These are phyloP conservation scores for Skeletonema grethae DNA, from an alignment of 108 stramenopile species.

Conservation along the genomic window DNA sequence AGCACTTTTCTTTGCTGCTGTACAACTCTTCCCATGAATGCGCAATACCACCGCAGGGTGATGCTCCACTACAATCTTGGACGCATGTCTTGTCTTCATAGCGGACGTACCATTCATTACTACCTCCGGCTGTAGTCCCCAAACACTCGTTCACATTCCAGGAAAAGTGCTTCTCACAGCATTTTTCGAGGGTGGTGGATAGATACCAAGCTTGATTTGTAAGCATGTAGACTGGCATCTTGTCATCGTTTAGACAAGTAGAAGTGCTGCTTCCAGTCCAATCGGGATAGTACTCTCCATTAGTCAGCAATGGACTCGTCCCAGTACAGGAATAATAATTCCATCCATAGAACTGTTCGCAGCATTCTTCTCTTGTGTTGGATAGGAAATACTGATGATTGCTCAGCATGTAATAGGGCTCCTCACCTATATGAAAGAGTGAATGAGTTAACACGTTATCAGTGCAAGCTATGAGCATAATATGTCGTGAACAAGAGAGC, in stretches of 20 bases:
- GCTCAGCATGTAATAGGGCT: not conserved
- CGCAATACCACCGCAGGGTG: not conserved
- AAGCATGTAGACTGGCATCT: not conserved
- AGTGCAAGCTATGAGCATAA: too few relatives aligned
- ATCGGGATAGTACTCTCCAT: not conserved
- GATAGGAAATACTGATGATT: not conserved
- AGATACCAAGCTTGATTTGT: conserved; percentile 3
- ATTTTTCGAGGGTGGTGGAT: not conserved
- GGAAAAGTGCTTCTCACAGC: not conserved
- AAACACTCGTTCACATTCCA: not conserved
- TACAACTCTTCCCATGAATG: not conserved
- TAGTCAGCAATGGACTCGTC: not conserved
- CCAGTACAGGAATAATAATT: not conserved
- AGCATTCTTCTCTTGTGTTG: conserved; percentile 4
- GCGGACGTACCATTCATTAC: not conserved
- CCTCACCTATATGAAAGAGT: not conserved
- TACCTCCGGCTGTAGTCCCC: not conserved
- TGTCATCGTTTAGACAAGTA: not conserved
- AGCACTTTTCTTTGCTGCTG: not conserved
- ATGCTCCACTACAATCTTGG: not conserved
- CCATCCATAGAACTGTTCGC: not conserved
- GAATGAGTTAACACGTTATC: too few relatives aligned
- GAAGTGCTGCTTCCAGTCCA: not conserved
- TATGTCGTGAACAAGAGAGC: too few relatives aligned
- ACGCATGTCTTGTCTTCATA: not conserved